Base-by-base conservation (phyloP, 257 asterid genomes). In the Capsicum pubescens region DNA sequence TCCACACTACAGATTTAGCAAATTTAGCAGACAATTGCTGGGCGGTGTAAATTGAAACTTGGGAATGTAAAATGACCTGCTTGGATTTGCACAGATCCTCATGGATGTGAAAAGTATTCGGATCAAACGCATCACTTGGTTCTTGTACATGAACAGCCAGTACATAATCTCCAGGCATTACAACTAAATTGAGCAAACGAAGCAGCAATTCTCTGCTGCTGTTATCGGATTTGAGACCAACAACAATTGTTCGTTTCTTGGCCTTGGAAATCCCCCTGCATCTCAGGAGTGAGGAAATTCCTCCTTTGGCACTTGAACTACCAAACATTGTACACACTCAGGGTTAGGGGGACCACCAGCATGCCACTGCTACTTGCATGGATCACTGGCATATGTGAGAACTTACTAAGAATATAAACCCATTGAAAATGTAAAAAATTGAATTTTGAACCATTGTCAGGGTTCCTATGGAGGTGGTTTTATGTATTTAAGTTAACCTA, bases 201-300 rank as follows among this genome's bases (percentile, higher is more conserved):
- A 91, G 91, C 77, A 94, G 92, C 93, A 93, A 87, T 81, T 94
- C 97, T 84, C 97, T 89, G 82, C 98, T 93, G 83, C 48, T 79
- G 81, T 92, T 87, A 78, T 93, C 97, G 35, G 91, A 91, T 84
- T 93, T 94, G 83, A 94, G 89, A 8, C 97, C 98, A 42, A 91
- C 91, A 3, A 93, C 67, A 59, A 94, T 87, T 55, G 87, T 93
- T 58, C 88, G 89, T 85, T 83, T 87, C 86, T 88, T 90, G 21
- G 78, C 84, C 74, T 77, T 77, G 63, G 63, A 2, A 26, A 32
- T 81, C 6, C 39, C 80, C 84, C 80, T 87, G 85, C 72, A 58
- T 71, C 89, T 88, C 26, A 89, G 84, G 88, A 86, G 84, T 26
- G 92, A 86, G 14, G 87, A 86, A 52, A 93, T 64, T 52, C 77